Percentiles rank a stretch among this genome's conserved stretches.
Conservation (phyloP, 1,139 yeast species). For the Hansenula sp. region DNA sequence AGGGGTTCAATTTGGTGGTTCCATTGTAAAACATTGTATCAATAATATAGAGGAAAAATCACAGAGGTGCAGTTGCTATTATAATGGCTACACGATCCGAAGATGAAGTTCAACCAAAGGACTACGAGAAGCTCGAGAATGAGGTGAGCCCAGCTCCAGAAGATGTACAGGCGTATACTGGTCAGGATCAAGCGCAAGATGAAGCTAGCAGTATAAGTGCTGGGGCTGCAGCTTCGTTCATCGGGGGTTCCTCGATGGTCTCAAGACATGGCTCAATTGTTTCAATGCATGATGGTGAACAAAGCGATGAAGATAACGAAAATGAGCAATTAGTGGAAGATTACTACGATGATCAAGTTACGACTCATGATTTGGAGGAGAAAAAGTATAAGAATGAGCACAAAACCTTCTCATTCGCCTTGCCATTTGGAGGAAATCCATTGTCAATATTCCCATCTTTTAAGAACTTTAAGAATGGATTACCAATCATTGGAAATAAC, state of each 20-base stretch:
- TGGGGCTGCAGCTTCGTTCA: constrained; percentile 17
- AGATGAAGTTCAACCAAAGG: too few species aligned
- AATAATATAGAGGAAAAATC: too few species aligned
- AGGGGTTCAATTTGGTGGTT: too few species aligned
- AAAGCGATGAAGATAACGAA: constrained; percentile 3
- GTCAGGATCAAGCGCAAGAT: constrained; percentile 5
- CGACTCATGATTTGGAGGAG: constrained; percentile 9
- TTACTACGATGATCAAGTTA: constrained; percentile 4
- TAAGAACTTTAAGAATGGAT: constrained; percentile 19
- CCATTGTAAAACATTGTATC: too few species aligned
- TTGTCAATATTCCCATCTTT: constrained; percentile 21
- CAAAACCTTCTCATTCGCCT: constrained; percentile 37
- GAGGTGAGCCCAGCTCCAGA: background rate
- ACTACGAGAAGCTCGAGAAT: background rate
- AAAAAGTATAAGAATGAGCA: constrained; percentile 22
- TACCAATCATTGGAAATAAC: constrained; percentile 24
- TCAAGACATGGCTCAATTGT: constrained; percentile 4
- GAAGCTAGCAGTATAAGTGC: constrained; percentile 4
- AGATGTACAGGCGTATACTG: constrained; percentile 1
- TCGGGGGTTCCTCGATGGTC: constrained; percentile 19
- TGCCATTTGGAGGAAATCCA: constrained; percentile 38
- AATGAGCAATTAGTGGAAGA: too few species aligned
- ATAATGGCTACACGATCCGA: too few species aligned
- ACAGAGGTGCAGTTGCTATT: too few species aligned
- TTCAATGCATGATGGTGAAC: background rate